A percentile compares a stretch with the other conserved stretches of the same genome.
Evolutionary conservation across 2,329 filamentous ascomycete genomes (phyloP).

Genomic region (Chrysoporthe cubensis): DNA sequence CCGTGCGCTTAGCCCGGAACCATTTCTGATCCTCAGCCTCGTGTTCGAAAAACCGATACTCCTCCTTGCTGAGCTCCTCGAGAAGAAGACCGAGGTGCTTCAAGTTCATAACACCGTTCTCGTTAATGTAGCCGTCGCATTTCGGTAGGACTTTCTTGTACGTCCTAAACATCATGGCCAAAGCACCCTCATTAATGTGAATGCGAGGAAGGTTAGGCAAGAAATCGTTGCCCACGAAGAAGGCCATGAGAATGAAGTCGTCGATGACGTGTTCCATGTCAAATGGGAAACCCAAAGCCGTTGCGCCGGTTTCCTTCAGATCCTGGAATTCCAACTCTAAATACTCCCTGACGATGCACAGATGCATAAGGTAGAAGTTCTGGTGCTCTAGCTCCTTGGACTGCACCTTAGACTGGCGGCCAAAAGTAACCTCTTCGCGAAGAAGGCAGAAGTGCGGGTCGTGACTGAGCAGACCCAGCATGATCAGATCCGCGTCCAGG

Average conservation of each 20-base stretch:
- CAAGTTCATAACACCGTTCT: conserved; percentile 90
- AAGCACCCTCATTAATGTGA: conserved; percentile 96
- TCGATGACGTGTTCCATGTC: conserved; percentile 97
- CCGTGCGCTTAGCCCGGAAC: conserved; percentile 84
- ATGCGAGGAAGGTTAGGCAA: conserved; percentile 93
- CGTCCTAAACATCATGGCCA: conserved; percentile 95
- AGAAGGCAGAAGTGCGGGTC: conserved; percentile 98
- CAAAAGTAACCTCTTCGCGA: conserved; percentile 97
- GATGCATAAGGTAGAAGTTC: conserved; percentile 96
- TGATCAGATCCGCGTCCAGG: conserved; percentile 95
- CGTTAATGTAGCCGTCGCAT: conserved; percentile 94
- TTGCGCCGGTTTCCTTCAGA: conserved; percentile 70
- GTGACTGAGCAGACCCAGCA: conserved; percentile 95
- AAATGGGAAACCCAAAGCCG: conserved; percentile 71
- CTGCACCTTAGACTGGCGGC: conserved; percentile 82
- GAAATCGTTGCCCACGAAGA: conserved; percentile 99
- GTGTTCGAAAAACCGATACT: conserved; percentile 89
- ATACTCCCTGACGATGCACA: conserved; percentile 97
- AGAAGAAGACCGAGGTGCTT: conserved; percentile 76
- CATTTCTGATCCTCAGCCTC: conserved; percentile 89
- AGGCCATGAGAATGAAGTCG: conserved; percentile 99
- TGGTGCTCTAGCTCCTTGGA: conserved; percentile 97
- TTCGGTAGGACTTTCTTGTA: conserved; percentile 90
- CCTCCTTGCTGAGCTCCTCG: conserved; percentile 83
- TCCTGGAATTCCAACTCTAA: conserved; percentile 97